phyloP scores from a whole-genome alignment of 2,329 filamentous ascomycete species.

The Verticillium zaregamsianum region DNA sequence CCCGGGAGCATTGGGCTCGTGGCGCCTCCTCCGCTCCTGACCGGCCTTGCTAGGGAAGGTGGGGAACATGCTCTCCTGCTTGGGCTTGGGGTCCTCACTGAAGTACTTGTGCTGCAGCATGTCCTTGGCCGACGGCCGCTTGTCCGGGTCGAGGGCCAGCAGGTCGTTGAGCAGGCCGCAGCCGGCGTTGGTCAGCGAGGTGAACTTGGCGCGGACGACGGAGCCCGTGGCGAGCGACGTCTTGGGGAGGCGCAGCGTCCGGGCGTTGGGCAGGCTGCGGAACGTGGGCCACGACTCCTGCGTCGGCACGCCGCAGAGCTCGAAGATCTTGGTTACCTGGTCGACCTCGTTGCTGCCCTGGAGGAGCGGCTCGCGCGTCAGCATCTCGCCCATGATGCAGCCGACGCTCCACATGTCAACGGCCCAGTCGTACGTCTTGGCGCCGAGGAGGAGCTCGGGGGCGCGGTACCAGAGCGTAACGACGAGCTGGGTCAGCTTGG shows the following conservation, averaged over 20 bases:
- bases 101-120: slow-evolving; percentile 84
- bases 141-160: slow-evolving; percentile 69
- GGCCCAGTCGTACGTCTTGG: slow-evolving; percentile 67
- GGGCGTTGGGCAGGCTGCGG: slow-evolving; percentile 81
- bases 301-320: slow-evolving; percentile 80
- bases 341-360: slow-evolving; percentile 92
- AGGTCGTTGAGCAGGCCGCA: slow-evolving; percentile 64
- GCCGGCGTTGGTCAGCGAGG: slow-evolving; percentile 73
- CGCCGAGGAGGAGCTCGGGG: slow-evolving; percentile 83
- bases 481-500: slow-evolving; percentile 83
- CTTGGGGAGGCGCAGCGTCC: slow-evolving; percentile 66
- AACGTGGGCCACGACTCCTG: slow-evolving; percentile 83
- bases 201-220: slow-evolving; percentile 72
- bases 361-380: slow-evolving; percentile 77
- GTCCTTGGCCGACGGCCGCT: slow-evolving; percentile 66
- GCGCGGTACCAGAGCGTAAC: slow-evolving; percentile 97
- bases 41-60: slow-evolving; percentile 95
- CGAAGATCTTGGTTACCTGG: slow-evolving; percentile 82
- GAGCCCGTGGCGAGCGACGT: slow-evolving; percentile 33
- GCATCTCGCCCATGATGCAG: slow-evolving; percentile 90
- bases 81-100: slow-evolving; percentile 81
- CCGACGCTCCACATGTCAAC: slow-evolving; percentile 96
- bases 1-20: slow-evolving; percentile 76
- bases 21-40: slow-evolving; percentile 72
- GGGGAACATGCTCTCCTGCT: slow-evolving; percentile 88